Evolutionary conservation across 2,329 filamentous ascomycete genomes (phyloP), one percentile per base, ranked within the genome.

Genomic region (Cercospora canescens): DNA sequence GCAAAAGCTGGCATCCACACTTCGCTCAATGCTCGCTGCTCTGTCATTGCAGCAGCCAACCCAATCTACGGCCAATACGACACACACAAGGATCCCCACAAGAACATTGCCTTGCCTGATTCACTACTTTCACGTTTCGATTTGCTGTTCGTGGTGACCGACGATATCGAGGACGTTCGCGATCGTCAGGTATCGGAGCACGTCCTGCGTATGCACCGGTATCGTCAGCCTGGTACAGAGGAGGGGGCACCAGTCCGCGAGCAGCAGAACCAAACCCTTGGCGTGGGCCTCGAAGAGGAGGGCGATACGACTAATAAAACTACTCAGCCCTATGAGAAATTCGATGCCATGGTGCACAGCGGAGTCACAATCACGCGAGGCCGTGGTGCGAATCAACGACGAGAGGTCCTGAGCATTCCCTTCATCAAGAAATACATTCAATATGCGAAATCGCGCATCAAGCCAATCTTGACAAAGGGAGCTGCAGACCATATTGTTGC

Each of bases 361-460:
- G 95, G 95, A 67, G 92, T 97, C 55, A 92, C 89, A 6, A 81
- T 92, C 16, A 92, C 89, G 4, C 85, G 89, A 12, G 91, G 91
- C 9, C 87, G 92, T 41, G 91, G 92, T 11, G 82, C 89, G 28
- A 88, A 88, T 72, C 91, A 91, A 78, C 90, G 91, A 70, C 88
- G 91, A 5, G 93, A 97, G 78, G 92, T 99, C 14, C 84, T 99
- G 62, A 96, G 92, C 81, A 97, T 99, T 67, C 92, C 94, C 0
- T 99, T 99, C 81, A 93, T 99, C 84, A 99, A 99, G 83, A 99
- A 99, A 81, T 99, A 97, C 79, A 96, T 99, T 54, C 95, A 99
- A 77, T 99, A 99, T 79, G 93, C 95, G 70, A 99, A 99, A 83
- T 91, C 88, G 37, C 86, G 95, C 76, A 87, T 97, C 75, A 96